These are phyloP conservation scores for Hirschfeldia incana DNA, from an alignment of 345 rosid genomes.

Conservation along the genomic window DNA sequence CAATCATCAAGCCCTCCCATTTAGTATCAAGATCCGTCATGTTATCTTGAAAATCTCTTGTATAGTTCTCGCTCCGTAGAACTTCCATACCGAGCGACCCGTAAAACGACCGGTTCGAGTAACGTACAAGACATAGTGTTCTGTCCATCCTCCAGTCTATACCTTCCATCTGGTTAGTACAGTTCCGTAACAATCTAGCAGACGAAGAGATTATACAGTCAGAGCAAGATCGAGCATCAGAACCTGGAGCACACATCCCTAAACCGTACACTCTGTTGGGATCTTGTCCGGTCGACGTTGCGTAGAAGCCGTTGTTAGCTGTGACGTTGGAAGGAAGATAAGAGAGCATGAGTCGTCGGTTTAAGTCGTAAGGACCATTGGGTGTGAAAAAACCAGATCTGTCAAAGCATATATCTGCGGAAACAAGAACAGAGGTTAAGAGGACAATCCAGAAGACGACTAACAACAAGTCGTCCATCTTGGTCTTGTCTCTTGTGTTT, in stretches of 20 bases:
- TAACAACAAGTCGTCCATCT: background rate
- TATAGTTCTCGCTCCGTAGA: background rate
- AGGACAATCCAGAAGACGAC: background rate
- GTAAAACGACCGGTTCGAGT: slow-evolving; percentile 25
- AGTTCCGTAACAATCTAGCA: background rate
- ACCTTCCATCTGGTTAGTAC: slow-evolving; percentile 21
- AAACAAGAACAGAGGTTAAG: background rate
- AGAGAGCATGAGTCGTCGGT: slow-evolving; percentile 17
- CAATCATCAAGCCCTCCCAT: slow-evolving; percentile 30
- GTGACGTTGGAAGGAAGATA: slow-evolving; percentile 28
- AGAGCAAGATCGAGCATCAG: background rate
- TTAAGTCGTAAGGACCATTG: slow-evolving; percentile 7
- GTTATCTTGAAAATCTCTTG: slow-evolving; percentile 8
- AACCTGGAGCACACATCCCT: slow-evolving; percentile 6
- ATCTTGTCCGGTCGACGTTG: background rate
- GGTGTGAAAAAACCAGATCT: background rate
- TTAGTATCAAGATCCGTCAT: slow-evolving; percentile 25
- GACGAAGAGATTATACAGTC: background rate
- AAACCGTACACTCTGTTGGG: slow-evolving; percentile 3
- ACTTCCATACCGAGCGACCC: slow-evolving; percentile 3
- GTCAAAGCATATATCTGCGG: background rate
- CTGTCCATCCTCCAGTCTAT: slow-evolving; percentile 7
- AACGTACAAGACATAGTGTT: slow-evolving; percentile 29
- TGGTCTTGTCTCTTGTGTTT: background rate
- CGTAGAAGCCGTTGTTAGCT: slow-evolving; percentile 12